A percentile compares a stretch with the other conserved stretches of the same genome.
These are phyloP conservation scores for Sugiyamaella pinicola DNA, from an alignment of 1,139 yeast species.

Conservation along the genomic window DNA sequence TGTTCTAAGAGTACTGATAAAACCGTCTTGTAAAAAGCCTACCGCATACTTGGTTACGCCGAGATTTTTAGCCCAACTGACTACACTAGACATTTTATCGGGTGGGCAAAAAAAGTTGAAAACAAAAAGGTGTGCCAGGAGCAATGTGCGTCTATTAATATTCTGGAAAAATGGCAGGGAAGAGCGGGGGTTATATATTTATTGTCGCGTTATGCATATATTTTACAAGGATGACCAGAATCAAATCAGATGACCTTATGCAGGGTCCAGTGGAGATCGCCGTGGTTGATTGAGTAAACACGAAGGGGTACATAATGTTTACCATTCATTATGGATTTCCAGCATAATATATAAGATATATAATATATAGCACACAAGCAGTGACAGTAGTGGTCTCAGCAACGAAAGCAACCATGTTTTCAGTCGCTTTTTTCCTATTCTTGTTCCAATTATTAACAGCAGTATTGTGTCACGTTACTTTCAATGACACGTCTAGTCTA, in stretches of 20 bases:
- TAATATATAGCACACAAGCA: no score
- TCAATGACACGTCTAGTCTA: constrained; percentile 33
- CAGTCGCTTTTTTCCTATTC: not conserved
- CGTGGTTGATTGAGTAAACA: no score
- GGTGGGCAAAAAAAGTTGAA: no score
- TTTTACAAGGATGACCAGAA: no score
- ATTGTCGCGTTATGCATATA: no score
- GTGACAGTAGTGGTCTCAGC: no score
- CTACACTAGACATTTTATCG: constrained; percentile 5
- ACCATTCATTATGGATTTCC: no score
- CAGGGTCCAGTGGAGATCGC: no score
- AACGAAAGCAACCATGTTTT: not conserved
- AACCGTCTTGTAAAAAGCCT: constrained; percentile 34
- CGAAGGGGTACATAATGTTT: no score
- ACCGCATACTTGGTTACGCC: constrained; percentile 33
- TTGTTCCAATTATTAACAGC: not conserved
- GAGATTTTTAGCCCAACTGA: constrained; percentile 22
- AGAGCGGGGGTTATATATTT: no score
- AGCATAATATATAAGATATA: no score
- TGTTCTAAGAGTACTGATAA: constrained; percentile 51
- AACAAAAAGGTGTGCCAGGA: not conserved
- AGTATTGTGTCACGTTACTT: constrained; percentile 5
- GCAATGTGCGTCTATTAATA: not conserved
- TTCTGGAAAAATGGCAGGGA: not conserved
- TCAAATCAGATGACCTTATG: no score